These are phyloP conservation scores for Malassezia psittaci DNA, from an alignment of 1,284 basidiomycete genomes.

Conservation along the genomic window DNA sequence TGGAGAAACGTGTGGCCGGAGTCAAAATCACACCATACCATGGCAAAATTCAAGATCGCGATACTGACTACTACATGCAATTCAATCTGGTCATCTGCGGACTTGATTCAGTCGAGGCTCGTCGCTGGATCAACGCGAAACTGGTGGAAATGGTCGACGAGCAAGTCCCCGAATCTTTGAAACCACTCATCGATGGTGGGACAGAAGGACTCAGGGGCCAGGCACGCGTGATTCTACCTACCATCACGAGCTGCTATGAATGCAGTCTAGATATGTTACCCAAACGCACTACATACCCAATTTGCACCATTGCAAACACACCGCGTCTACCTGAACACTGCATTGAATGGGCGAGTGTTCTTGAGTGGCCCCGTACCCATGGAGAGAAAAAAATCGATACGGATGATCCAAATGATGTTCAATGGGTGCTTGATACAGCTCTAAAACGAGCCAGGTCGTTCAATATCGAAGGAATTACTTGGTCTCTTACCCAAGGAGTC, in stretches of 20 bases:
- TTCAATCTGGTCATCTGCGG: slow-evolving; percentile 96
- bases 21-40: slow-evolving; percentile 84
- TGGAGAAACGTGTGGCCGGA: slow-evolving; percentile 84
- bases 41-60: slow-evolving; percentile 97
- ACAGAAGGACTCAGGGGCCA: slow-evolving; percentile 99
- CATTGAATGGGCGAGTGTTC: slow-evolving; percentile 98
- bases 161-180: slow-evolving; percentile 80
- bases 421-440: slow-evolving; percentile 79
- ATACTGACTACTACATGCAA: slow-evolving; percentile 86
- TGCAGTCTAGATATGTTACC: slow-evolving; percentile 97
- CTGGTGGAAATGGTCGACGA: slow-evolving; percentile 75
- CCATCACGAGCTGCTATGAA: slow-evolving; percentile 92
- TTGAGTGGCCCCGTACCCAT: slow-evolving; percentile 85
- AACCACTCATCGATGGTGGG: slow-evolving; percentile 97
- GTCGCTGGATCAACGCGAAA: slow-evolving; percentile 97
- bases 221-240: slow-evolving; percentile 90
- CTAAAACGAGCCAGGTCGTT: slow-evolving; percentile 67
- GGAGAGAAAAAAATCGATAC: slow-evolving; percentile 42
- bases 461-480: slow-evolving; percentile 94
- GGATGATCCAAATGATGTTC: slow-evolving; percentile 91
- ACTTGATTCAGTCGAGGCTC: slow-evolving; percentile 73
- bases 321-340: slow-evolving; percentile 96
- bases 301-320: slow-evolving; percentile 98
- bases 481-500: slow-evolving; percentile 93
- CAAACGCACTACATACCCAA: slow-evolving; percentile 90